phyloP scores from a whole-genome alignment of 2,329 filamentous ascomycete species.

The Plectosphaerella sp. region DNA sequence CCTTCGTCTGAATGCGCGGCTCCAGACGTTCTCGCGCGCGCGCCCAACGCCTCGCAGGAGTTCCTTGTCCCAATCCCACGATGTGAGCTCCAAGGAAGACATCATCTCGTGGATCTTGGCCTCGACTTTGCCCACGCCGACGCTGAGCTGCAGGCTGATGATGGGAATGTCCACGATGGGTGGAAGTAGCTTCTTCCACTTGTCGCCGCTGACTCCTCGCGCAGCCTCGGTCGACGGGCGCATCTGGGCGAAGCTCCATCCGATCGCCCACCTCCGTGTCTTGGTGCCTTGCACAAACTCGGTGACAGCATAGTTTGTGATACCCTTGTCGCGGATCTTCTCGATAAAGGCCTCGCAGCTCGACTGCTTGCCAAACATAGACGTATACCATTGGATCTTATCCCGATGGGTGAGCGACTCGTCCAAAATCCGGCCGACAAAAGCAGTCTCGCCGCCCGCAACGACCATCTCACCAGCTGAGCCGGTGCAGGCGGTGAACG shows the following conservation, averaged over 20 bases:
- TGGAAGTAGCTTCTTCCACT: slow-evolving; percentile 40
- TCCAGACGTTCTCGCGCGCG: slow-evolving; percentile 72
- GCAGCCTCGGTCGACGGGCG: slow-evolving; percentile 52
- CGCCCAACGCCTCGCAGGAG: slow-evolving; percentile 55
- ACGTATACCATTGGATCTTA: slow-evolving; percentile 79
- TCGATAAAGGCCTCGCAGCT: slow-evolving; percentile 62
- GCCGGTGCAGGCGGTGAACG: slow-evolving; percentile 73
- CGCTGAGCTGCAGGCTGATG: slow-evolving; percentile 38
- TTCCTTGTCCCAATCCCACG: slow-evolving; percentile 59
- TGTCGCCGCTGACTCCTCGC: slow-evolving; percentile 34
- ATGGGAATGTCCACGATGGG: slow-evolving; percentile 32
- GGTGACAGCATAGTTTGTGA: slow-evolving; percentile 78
- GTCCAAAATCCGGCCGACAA: slow-evolving; percentile 65
- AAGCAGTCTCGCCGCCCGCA: slow-evolving; percentile 70
- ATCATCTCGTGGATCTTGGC: slow-evolving; percentile 40
- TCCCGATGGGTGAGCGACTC: slow-evolving; percentile 60
- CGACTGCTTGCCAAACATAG: slow-evolving; percentile 79
- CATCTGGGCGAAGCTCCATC: slow-evolving; percentile 73
- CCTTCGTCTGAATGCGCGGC: slow-evolving; percentile 65
- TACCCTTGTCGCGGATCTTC: slow-evolving; percentile 46
- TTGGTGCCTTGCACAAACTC: slow-evolving; percentile 73
- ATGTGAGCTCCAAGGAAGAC: slow-evolving; percentile 48
- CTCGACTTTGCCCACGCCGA: slow-evolving; percentile 33
- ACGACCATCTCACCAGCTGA: slow-evolving; percentile 82
- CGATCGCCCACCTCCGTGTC: slow-evolving; percentile 83